Base-by-base conservation (phyloP, 2,329 filamentous ascomycete genomes). In the Apiospora saccharicola region DNA sequence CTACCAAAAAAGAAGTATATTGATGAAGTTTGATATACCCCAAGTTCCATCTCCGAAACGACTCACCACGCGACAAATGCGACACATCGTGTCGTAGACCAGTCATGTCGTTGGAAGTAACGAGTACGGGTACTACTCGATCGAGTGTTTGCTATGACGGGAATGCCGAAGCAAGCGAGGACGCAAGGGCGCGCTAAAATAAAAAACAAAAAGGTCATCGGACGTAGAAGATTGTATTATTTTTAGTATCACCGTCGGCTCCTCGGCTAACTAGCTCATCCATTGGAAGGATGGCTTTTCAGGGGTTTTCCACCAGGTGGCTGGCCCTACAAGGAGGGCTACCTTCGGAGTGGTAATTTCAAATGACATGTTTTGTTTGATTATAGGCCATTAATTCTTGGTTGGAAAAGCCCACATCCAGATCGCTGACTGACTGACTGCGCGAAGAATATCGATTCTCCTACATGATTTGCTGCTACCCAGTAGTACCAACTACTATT, bases 241-340 rank as follows among this genome's bases (percentile, higher is more conserved):
- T 64, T 41, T 41, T 41, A 64, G 57, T n/a, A 64, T 64, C 30
- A 64, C 34, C n/a, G 19, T 64, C 57, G 57, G 34, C 57, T n/a
- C 19, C n/a, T 34, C 57, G 57, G 57, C 12, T 64, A 64, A 41
- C 57, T 41, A 41, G 30, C 22, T 34, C 53, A n/a, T n/a, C 16
- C 30, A 61, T 37, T 22, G 53, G 30, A 61, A 61, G 53, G 16
- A 22, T 5, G 30, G 2, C 7, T 41, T 10, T 37, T 13, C 53
- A 37, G 30, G 53, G 14, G 30, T 14, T 3, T 34, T 57, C 26
- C 34, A 34, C 3, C 8, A 57, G 8, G 53, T 34, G 53, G 53
- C 16, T 34, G 53, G 26, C 26, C 30, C 30, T 13, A n/a, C 22
- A 41, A 34, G 34, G 57, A 64, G 34, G 34, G 19, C 8, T n/a